These are phyloP conservation scores for Sarocladium strictum DNA, from an alignment of 2,329 filamentous ascomycete genomes.

Conservation along the genomic window DNA sequence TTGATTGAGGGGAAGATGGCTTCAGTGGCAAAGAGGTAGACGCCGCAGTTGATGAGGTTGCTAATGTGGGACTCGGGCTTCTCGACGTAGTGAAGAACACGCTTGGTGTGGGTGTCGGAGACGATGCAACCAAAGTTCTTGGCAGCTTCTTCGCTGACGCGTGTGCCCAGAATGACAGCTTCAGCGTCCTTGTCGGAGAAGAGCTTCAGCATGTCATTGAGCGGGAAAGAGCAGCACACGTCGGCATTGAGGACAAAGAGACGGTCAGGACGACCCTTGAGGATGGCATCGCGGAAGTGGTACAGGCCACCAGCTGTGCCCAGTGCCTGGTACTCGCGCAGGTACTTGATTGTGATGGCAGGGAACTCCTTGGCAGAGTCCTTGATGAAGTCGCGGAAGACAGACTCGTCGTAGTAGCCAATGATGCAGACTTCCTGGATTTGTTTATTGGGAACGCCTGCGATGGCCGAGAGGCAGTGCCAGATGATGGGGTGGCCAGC, in stretches of 20 bases:
- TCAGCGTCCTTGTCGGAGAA: slow-evolving; percentile 95
- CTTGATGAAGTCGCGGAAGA: slow-evolving; percentile 98
- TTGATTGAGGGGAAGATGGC: slow-evolving; percentile 95
- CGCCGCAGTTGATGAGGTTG: slow-evolving; percentile 98
- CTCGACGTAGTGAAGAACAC: slow-evolving; percentile 97
- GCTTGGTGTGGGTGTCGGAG: slow-evolving; percentile 85
- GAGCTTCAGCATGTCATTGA: slow-evolving; percentile 90
- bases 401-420: slow-evolving; percentile 95
- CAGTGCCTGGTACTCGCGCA: slow-evolving; percentile 93
- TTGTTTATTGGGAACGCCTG: slow-evolving; percentile 70
- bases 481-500: slow-evolving; percentile 97
- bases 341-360: slow-evolving; percentile 79
- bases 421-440: slow-evolving; percentile 97
- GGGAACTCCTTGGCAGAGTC: slow-evolving; percentile 80
- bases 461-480: slow-evolving; percentile 89
- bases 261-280: slow-evolving; percentile 89
- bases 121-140: slow-evolving; percentile 98
- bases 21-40: slow-evolving; percentile 94
- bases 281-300: slow-evolving; percentile 97
- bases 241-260: slow-evolving; percentile 98
- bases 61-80: slow-evolving; percentile 97
- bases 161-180: slow-evolving; percentile 90
- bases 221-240: slow-evolving; percentile 96
- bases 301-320: slow-evolving; percentile 95
- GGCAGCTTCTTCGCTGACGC: slow-evolving; percentile 84